Base-by-base conservation (phyloP, 192 early-diverging fungal genomes). In the Linnemannia hyalina region DNA sequence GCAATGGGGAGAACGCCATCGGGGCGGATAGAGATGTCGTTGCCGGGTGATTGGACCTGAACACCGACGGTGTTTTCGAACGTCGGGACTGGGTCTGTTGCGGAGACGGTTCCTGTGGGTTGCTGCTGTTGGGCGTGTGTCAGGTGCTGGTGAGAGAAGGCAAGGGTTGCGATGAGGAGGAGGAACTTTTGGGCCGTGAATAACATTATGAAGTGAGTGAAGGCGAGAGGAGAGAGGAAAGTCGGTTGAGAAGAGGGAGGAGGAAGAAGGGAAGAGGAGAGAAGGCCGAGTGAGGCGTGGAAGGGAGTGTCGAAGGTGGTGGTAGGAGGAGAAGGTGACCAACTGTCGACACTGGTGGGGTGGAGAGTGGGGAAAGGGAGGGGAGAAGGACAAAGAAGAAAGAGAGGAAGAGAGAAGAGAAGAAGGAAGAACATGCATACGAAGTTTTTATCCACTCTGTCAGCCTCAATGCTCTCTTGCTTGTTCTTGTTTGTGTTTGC, bases 31-130 rank as follows among this genome's bases (percentile, higher is more conserved):
- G 78, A 47, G 6, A 40, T 22, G 60, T 72, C 78, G n/a, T 73
- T 38, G 36, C 8, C 1, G 8, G 78, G 78, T 18, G 41, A 18
- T 26, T 8, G 18, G 6, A 73, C 70, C 6, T 23, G 4, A 1
- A 74, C 1, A 2, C 78, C 78, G 0, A 44, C 32, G 3, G 78
- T 80, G 71, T 80, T 80, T 5, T 63, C 15, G 72, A 72, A 79
- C 20, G 49, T 26, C 35, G 68, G 69, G 6, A 38, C 20, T 22
- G 38, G 69, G 36, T 22, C 22, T 9, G 26, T n/a, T 35, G 26
- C 29, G 16, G 65, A 68, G 35, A 29, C 13, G n/a, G 65, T 68
- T 5, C 65, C 35, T 68, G 65, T 26, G 29, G 65, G 65, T 68
- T 26, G 29, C 65, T 26, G 29, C 65, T 49, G 47, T 63, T 70